These are phyloP conservation scores for Wickerhamomyces pijperi DNA, from an alignment of 805 yeast genomes.

Conservation along the genomic window DNA sequence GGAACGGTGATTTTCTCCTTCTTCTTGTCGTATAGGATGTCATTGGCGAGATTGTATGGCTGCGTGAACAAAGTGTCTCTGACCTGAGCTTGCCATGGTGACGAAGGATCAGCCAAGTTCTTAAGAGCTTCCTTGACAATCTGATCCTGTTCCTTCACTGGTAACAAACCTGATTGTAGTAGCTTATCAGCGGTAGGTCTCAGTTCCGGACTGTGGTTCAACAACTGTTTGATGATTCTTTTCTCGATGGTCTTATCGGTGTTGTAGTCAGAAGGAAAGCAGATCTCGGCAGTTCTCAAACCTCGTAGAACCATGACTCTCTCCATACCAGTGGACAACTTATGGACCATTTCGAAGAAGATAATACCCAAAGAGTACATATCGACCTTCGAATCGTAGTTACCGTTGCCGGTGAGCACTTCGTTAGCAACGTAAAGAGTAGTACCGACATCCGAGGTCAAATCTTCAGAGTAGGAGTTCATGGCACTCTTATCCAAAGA, in stretches of 20 bases:
- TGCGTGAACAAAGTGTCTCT: constrained; percentile 77
- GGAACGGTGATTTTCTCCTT: constrained; percentile 20
- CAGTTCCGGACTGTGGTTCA: constrained; percentile 68
- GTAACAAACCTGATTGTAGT: constrained; percentile 71
- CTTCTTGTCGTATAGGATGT: constrained; percentile 62
- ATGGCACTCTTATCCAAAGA: constrained; percentile 10
- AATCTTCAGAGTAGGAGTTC: constrained; percentile 40
- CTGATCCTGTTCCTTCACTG: constrained; percentile 84
- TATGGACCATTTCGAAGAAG: constrained; percentile 88
- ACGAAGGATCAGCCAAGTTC: constrained; percentile 78
- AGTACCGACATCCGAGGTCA: constrained; percentile 92
- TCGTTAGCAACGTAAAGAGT: constrained; percentile 88
- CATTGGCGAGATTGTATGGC: constrained; percentile 77
- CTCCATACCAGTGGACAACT: constrained; percentile 88
- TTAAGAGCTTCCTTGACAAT: constrained; percentile 79
- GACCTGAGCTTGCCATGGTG: constrained; percentile 92
- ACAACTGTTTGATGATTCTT: constrained; percentile 50
- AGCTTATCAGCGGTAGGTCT: constrained; percentile 76
- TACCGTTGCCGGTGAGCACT: constrained; percentile 58
- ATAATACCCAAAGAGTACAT: constrained; percentile 92
- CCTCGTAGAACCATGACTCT: constrained; percentile 62
- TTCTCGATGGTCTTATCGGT: constrained; percentile 44
- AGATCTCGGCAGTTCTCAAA: constrained; percentile 46
- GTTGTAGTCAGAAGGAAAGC: constrained; percentile 64
- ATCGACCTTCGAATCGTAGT: constrained; percentile 90